Base-by-base conservation (phyloP, 1,284 basidiomycete genomes). In the Microbotryum saponariae region DNA sequence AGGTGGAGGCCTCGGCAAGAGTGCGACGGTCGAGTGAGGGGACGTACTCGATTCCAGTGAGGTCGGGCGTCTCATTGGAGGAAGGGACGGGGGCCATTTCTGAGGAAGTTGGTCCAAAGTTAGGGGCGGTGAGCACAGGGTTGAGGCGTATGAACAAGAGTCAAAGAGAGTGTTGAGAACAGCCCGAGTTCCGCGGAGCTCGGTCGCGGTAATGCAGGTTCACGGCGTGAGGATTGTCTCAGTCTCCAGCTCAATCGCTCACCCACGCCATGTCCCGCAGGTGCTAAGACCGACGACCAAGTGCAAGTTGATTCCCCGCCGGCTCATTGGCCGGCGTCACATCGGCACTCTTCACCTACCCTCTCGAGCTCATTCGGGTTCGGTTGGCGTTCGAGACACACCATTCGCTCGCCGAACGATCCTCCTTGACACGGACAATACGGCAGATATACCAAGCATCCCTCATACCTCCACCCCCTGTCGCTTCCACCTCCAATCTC, bases 341-440 rank as follows among this genome's bases (percentile, higher is more conserved):
- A 31, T 92, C 92, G 33, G 91, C 97, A 33, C 82, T 90, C 62
- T 82, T 88, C 72, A 97, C 94, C 59, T 98, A 98, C 76, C 96
- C 94, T 2, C 81, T 98, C 65, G 96, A 98, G 72, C 79, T 98
- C 50, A 86, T 97, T 61, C 87, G 96, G 54, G 96, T 99, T 18
- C 86, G 96, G 59, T 84, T 98, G 80, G 96, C 96, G 0, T 97
- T 88, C 51, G 67, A 68, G 45, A 51, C 59, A 14, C 64, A 66
- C 45, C 67, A 66, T 45, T 60, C 60, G 23, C 51, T 49, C 29
- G 70, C 73, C 20, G 74, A 77, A 65, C 81, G 82, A 25, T 82
- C 83, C 1, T 83, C 85, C 2, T 83, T 92, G 69, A 70, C 80
- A 18, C 77, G 80, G 57, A 84, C 84, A 23, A 81, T 87, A 63